A percentile compares a stretch with the other conserved stretches of the same genome.
Conservation (phyloP, 192 early-diverging fungal genomes). For the Coemansia brasiliensis region DNA sequence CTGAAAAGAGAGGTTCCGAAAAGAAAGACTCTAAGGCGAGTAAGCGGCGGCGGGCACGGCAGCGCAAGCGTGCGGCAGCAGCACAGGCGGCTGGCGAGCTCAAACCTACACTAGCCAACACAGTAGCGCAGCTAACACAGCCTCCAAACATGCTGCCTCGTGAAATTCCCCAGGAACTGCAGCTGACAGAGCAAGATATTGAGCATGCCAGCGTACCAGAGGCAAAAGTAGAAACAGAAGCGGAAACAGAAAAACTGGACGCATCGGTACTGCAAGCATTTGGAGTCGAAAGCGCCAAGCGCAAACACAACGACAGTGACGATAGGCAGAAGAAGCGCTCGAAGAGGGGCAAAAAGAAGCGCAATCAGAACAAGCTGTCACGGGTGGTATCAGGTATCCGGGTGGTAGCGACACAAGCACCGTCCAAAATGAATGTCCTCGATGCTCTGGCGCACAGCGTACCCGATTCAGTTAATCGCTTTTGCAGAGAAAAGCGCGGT, state of each 20-base stretch:
- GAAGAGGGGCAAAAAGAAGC: slow-evolving; percentile 19
- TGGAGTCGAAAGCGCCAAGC: slow-evolving; percentile 9
- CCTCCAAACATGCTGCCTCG: slow-evolving; percentile 17
- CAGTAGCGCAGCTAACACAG: slow-evolving; percentile 13
- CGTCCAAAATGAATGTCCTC: slow-evolving; percentile 23
- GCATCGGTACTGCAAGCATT: slow-evolving; percentile 40
- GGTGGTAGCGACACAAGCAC: slow-evolving; percentile 36
- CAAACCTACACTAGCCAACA: slow-evolving; percentile 12
- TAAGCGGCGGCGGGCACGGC: slow-evolving; percentile 40
- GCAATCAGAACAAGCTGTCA: slow-evolving; percentile 16
- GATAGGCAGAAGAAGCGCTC: neutral
- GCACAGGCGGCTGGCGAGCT: slow-evolving; percentile 9
- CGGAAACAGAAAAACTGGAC: slow-evolving; percentile 18
- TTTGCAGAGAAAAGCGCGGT: slow-evolving; percentile 26
- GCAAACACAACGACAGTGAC: neutral
- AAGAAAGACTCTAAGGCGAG: neutral
- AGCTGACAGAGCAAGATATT: slow-evolving; percentile 13
- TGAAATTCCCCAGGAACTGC: slow-evolving; percentile 42
- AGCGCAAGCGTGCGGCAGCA: slow-evolving; percentile 34
- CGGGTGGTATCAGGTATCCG: slow-evolving; percentile 48
- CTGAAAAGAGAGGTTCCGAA: neutral
- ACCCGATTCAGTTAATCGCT: slow-evolving; percentile 19
- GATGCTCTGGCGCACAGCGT: slow-evolving; percentile 35
- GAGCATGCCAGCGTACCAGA: neutral
- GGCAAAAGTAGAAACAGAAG: neutral